phyloP scores from a whole-genome alignment of 2,329 filamentous ascomycete species.

The Albifimbria verrucaria region DNA sequence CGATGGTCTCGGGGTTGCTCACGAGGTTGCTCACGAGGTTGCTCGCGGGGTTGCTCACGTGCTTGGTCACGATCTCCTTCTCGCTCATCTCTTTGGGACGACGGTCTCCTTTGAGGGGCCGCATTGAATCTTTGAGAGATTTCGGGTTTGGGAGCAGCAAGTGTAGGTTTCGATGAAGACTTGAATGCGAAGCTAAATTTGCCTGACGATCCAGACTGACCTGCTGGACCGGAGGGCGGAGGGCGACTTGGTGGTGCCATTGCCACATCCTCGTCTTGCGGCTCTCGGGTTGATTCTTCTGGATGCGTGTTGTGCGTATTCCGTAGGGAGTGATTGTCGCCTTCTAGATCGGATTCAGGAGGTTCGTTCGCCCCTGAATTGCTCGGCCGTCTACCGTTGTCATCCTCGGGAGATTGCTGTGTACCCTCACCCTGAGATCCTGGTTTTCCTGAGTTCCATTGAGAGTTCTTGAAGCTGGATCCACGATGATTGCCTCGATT shows the following conservation, averaged over 20 bases:
- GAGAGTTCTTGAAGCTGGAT: constrained; percentile 61
- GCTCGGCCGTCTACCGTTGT: constrained; percentile 14
- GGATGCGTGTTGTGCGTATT: constrained; percentile 8
- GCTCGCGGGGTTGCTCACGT: background rate
- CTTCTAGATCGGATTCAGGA: constrained; percentile 13
- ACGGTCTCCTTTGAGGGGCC: constrained; percentile 44
- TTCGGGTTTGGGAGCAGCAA: constrained; percentile 59
- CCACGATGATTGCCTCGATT: constrained; percentile 54
- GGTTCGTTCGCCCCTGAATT: constrained; percentile 9
- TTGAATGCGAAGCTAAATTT: constrained; percentile 97
- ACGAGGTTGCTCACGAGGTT: background rate
- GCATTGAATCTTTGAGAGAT: constrained; percentile 69
- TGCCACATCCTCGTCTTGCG: constrained; percentile 39
- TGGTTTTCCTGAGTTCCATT: constrained; percentile 58
- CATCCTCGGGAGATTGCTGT: constrained; percentile 10
- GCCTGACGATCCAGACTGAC: constrained; percentile 44
- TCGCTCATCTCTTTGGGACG: background rate
- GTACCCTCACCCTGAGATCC: constrained; percentile 15
- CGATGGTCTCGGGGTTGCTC: too few relatives aligned
- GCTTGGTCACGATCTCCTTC: background rate
- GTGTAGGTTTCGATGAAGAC: constrained; percentile 57
- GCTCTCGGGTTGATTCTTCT: constrained; percentile 28
- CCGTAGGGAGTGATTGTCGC: constrained; percentile 22
- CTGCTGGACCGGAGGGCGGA: constrained; percentile 51
- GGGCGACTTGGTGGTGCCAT: constrained; percentile 55